Base-by-base conservation (phyloP, 106 monocot species). In the Alisma plantagoaquatica region DNA sequence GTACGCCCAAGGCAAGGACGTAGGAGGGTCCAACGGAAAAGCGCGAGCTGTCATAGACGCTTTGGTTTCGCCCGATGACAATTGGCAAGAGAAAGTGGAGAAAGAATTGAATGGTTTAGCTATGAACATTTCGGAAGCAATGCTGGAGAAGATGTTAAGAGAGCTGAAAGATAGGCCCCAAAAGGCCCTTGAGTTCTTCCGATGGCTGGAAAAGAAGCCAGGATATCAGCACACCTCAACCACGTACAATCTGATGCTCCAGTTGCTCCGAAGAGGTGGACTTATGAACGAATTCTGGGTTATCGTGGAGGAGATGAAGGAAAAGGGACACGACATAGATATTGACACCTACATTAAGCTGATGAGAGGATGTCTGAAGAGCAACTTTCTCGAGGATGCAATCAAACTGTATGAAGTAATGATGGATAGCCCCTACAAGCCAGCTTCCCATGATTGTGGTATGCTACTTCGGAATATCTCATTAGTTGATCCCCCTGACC, bases 361-460 rank as follows among this genome's bases (percentile, higher is more conserved):
- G 1, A 53, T 62, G 19, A 62, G 96, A 43, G 65, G 63, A n/a
- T 81, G 88, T 46, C 46, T 63, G 56, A 89, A 72, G 73, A 35
- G 43, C 1, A 72, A 72, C 57, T 70, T 88, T 77, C 51, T 79
- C 59, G 64, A 66, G 51, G 87, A 81, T 15, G 81, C 84, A 0
- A 84, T 96, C 31, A 59, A 65, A 43, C 70, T 96, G 25, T 96
- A 89, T 19, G 96, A 96, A 59, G 38, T 68, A 35, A 89, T 89
- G 96, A 96, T 96, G 88, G 84, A 84, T 27, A 75, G 96, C 1
- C 84, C 96, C 18, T 96, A 78, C 65, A 88, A 81, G 61, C 96
- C 96, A 17, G 53, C 84, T 1, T 33, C 74, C 4, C 75, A 89
- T 45, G 88, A 96, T 19, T 84, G 88, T 24, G 71, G 75, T 5